phyloP scores from a whole-genome alignment of 371 early-diverging fungal species.

The Mortierella sp. region DNA sequence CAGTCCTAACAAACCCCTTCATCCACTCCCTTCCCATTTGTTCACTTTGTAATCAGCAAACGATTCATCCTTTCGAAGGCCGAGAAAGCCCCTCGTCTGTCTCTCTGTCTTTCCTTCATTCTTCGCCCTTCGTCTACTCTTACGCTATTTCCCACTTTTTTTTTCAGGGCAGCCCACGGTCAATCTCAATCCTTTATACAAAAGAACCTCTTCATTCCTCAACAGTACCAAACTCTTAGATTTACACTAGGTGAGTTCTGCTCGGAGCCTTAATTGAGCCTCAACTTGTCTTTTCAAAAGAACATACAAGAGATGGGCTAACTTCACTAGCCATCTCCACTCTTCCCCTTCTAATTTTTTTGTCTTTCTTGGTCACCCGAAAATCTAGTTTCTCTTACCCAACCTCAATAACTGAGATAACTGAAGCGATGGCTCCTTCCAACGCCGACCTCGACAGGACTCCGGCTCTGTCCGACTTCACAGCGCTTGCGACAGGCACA shows the following conservation, averaged over 20 bases:
- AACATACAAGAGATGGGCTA: too few relatives aligned
- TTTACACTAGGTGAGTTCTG: neutral
- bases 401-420: neutral
- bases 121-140: neutral
- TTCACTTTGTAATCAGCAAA: neutral
- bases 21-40: neutral
- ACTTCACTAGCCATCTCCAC: too few relatives aligned
- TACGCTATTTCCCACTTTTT: neutral
- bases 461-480: neutral
- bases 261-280: neutral
- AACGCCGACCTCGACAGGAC: conserved; percentile 3
- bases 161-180: neutral
- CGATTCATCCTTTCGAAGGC: neutral
- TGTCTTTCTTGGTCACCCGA: neutral
- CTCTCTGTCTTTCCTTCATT: neutral
- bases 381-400: neutral
- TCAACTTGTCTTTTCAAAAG: neutral
- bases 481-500: neutral
- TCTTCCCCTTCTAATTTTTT: too few relatives aligned
- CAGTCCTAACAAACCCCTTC: neutral
- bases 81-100: neutral
- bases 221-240: neutral
- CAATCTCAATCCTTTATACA: neutral
- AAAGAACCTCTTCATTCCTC: neutral
- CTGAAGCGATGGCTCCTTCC: conserved; percentile 1